Percentiles rank a stretch among this genome's conserved stretches.
phyloP scores from a whole-genome alignment of 768 basidiomycete species.

The Suillus clintonianus region DNA sequence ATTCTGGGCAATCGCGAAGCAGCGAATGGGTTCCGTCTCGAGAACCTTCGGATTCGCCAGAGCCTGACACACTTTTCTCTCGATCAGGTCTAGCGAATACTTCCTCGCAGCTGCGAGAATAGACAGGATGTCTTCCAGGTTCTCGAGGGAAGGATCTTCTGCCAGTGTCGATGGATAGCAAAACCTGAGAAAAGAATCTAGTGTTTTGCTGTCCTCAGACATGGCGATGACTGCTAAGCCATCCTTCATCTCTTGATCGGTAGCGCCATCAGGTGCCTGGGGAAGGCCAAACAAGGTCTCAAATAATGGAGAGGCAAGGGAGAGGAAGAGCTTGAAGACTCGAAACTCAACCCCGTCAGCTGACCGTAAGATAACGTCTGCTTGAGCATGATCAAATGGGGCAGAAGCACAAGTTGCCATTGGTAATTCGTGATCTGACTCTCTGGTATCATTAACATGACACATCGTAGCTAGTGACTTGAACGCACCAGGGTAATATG shows the following conservation, averaged over 20 bases:
- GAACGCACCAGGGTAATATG: background rate
- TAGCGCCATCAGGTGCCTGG: background rate
- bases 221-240: background rate
- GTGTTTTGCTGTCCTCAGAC: background rate
- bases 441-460: background rate
- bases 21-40: background rate
- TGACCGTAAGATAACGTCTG: constrained; percentile 27
- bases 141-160: background rate
- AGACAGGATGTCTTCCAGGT: background rate
- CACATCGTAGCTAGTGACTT: background rate
- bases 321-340: constrained; percentile 35
- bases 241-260: background rate
- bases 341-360: constrained; percentile 33
- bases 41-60: background rate
- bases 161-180: background rate
- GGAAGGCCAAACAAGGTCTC: constrained; percentile 26
- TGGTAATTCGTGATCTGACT: background rate
- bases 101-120: background rate
- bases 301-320: constrained; percentile 38
- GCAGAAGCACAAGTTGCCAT: constrained; percentile 9
- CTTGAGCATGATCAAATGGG: constrained; percentile 26
- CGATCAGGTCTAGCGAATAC: background rate
- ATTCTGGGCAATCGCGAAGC: background rate
- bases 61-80: background rate
- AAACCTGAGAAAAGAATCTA: background rate